phyloP scores from a whole-genome alignment of 352 stramenopile genomes.

The Phytophthora boehmeriae region DNA sequence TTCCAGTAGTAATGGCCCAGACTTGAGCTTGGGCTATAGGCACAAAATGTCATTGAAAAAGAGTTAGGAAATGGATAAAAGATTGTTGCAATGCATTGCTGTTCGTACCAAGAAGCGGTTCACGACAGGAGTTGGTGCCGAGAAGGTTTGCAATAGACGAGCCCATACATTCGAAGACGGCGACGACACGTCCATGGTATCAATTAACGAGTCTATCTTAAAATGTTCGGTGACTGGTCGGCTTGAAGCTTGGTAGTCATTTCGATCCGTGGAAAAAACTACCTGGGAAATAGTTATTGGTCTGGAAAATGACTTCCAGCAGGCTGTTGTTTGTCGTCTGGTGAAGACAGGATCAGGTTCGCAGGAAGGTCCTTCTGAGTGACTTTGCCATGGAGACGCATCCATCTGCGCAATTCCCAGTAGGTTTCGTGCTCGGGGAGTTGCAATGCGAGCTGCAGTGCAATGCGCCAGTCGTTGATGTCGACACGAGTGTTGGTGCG shows the following conservation, averaged over 20 bases:
- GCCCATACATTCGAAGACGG: constrained; percentile 45
- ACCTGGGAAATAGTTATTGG: too few species aligned
- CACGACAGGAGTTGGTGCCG: constrained; percentile 24
- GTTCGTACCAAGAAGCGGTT: constrained; percentile 54
- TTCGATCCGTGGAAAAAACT: too few species aligned
- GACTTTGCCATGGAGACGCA: too few species aligned
- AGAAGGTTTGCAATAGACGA: constrained; percentile 58
- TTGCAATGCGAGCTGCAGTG: constrained; percentile 51
- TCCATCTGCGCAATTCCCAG: constrained; percentile 62
- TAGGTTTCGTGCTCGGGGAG: constrained; percentile 60
- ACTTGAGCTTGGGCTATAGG: constrained; percentile 63
- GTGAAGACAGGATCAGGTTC: too few species aligned
- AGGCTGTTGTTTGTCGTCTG: too few species aligned
- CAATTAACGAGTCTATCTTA: too few species aligned
- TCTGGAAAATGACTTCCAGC: too few species aligned
- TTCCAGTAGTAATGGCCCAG: constrained; percentile 62
- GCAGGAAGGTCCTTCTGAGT: too few species aligned
- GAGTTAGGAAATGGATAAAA: background rate
- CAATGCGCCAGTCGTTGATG: constrained; percentile 61
- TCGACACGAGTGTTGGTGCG: constrained; percentile 59
- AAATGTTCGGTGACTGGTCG: too few species aligned
- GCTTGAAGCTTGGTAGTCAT: too few species aligned
- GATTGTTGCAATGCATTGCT: too few species aligned
- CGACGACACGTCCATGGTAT: background rate
- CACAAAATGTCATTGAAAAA: background rate